Base-by-base conservation (phyloP, 352 stramenopile species). In the Pythium dissimile region DNA sequence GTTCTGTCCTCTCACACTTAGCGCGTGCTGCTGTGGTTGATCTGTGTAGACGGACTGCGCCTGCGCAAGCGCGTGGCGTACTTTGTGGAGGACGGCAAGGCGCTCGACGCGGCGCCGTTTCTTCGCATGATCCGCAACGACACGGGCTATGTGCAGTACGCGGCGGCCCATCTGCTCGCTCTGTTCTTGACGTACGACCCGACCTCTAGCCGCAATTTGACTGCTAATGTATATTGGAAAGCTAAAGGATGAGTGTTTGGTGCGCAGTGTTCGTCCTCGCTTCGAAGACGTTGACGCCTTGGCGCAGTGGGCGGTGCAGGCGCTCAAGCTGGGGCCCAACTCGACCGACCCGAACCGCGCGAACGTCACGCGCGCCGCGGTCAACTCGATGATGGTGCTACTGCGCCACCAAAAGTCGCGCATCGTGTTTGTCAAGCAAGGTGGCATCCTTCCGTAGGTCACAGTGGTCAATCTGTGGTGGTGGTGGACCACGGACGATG, bases 371-470 rank as follows among this genome's bases (percentile, higher is more conserved):
- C 81, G 85, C 23, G 89, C 96, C 23, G 90, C 86, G 2, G 88
- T 98, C 32, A 80, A 94, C 39, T 88, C 92, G 11, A 80, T 98
- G 64, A 97, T 95, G 77, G 88, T 97, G 21, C 66, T 98, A 37
- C 84, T 98, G 62, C 83, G 91, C 32, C 82, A 88, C 56, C 81
- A 94, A 38, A 87, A 96, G 59, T 80, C 89, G 15, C 87, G 93
- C 52, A 71, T 89, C 39, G 71, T 97, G 43, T 98, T 98, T 65
- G 80, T 94, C 16, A 89, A 93, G 41, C 80, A 88, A 37, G 88
- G 89, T 37, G 94, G 94, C 42, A 87, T 99, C 30, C 78, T 84
- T 54, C 90, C 92, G 77, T 93, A 95, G 53, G 77, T 84, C 20
- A 11, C 23, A 23, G 13, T 18, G 26, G 57, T 45, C 5, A 15